Evolutionary conservation across 306 rosid species (phyloP).

Genomic region (Trifolium repens): DNA sequence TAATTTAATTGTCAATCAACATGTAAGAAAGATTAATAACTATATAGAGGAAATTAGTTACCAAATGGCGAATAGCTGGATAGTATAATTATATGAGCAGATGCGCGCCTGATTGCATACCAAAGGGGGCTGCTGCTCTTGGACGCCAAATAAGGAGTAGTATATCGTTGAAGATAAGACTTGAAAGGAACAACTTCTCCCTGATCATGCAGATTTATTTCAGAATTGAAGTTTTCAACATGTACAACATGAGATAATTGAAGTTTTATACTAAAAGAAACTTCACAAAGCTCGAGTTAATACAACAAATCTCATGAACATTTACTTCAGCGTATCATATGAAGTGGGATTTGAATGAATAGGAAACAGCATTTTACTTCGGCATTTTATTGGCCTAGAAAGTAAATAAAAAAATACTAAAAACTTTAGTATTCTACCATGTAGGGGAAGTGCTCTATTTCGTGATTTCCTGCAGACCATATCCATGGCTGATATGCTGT

Average conservation of each 20-base stretch:
- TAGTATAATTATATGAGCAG: conserved; percentile 91
- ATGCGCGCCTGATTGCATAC: conserved; percentile 95
- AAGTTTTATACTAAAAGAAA: conserved; percentile 26
- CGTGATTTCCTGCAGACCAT: conserved; percentile 51
- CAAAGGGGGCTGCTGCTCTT: conserved; percentile 89
- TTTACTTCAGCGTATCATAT: conserved; percentile 17
- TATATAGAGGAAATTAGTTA: conserved; percentile 47
- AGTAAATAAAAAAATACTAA: too few relatives aligned
- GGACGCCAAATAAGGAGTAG: conserved; percentile 82
- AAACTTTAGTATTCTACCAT: not conserved
- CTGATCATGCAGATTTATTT: conserved; percentile 47
- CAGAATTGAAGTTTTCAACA: conserved; percentile 25
- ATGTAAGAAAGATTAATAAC: conserved; percentile 31
- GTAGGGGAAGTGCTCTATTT: not conserved
- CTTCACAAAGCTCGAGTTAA: conserved; percentile 29
- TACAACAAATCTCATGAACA: conserved; percentile 33
- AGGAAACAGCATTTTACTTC: too few relatives aligned
- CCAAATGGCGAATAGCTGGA: conserved; percentile 95
- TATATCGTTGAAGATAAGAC: conserved; percentile 70
- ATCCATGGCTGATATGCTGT: conserved; percentile 92
- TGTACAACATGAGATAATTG: conserved; percentile 6
- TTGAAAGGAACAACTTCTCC: conserved; percentile 91
- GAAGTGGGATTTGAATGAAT: not conserved
- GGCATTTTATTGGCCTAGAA: not conserved
- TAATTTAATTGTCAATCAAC: not conserved